These are phyloP conservation scores for Phlebiopsis gigantea DNA, from an alignment of 768 basidiomycete species.

Conservation along the genomic window DNA sequence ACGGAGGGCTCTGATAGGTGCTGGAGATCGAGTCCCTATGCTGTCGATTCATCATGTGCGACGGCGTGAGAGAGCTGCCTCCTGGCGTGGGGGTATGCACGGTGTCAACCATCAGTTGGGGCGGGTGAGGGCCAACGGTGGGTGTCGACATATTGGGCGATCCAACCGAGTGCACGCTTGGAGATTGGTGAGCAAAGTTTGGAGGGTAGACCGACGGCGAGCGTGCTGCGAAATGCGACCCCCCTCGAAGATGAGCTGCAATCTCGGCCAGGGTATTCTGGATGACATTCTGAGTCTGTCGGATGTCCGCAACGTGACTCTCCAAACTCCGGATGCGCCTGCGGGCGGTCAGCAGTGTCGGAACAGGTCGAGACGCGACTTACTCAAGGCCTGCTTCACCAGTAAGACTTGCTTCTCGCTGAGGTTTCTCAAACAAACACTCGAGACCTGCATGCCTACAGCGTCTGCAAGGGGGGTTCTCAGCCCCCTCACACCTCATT, in stretches of 20 bases:
- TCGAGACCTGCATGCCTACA: slow-evolving; percentile 87
- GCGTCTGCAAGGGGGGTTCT: slow-evolving; percentile 93
- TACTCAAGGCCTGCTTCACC: slow-evolving; percentile 89
- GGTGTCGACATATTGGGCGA: slow-evolving; percentile 40
- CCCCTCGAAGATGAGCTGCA: slow-evolving; percentile 67
- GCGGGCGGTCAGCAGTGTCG: neutral
- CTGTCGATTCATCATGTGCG: slow-evolving; percentile 19
- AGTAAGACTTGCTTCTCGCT: slow-evolving; percentile 77
- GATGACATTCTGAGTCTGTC: slow-evolving; percentile 65
- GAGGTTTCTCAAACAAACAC: slow-evolving; percentile 94
- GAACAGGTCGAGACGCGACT: slow-evolving; percentile 26
- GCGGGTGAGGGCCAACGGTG: slow-evolving; percentile 27
- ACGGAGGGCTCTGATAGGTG: slow-evolving; percentile 33
- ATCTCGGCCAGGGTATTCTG: slow-evolving; percentile 79
- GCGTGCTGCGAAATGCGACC: slow-evolving; percentile 40
- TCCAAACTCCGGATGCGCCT: slow-evolving; percentile 92
- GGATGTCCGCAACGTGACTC: slow-evolving; percentile 78
- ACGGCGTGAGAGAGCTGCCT: slow-evolving; percentile 22
- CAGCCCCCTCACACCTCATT: slow-evolving; percentile 96
- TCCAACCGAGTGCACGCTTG: slow-evolving; percentile 57
- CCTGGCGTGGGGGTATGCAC: slow-evolving; percentile 21
- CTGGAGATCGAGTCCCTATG: slow-evolving; percentile 30
- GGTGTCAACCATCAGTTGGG: slow-evolving; percentile 22
- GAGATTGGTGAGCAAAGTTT: slow-evolving; percentile 57
- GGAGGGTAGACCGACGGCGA: slow-evolving; percentile 61